These are phyloP conservation scores for Ceratocystis eucalypticola DNA, from an alignment of 2,329 filamentous ascomycete species.

Conservation along the genomic window DNA sequence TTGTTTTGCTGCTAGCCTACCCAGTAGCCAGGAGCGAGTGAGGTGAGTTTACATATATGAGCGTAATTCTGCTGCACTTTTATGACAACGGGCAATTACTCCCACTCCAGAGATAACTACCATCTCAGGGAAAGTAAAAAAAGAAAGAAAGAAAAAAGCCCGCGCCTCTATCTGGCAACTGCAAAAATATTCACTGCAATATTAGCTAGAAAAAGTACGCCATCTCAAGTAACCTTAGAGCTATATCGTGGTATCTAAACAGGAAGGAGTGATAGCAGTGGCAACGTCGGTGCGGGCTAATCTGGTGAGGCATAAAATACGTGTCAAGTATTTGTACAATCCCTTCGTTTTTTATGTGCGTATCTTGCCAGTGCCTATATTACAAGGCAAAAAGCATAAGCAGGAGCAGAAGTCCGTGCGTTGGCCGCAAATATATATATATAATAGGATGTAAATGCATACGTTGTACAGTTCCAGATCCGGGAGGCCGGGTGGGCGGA, in stretches of 20 bases:
- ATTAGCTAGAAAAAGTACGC: not conserved
- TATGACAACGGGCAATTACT: not conserved
- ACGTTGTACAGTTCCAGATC: not conserved
- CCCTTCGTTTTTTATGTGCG: too few relatives aligned
- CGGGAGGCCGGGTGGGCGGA: not conserved
- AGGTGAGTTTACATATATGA: not conserved
- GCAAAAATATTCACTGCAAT: not conserved
- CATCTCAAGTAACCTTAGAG: not conserved
- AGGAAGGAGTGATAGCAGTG: slow-evolving; percentile 1
- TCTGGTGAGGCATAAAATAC: not conserved
- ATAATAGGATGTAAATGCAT: not conserved
- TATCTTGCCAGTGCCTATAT: not conserved
- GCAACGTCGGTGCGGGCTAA: not conserved
- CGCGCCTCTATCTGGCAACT: not conserved
- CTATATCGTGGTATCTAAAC: not conserved
- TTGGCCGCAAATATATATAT: not conserved
- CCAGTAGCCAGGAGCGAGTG: not conserved
- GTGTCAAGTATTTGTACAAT: not conserved
- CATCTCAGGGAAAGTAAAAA: not conserved
- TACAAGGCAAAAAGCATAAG: not conserved
- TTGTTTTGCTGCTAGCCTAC: too few relatives aligned
- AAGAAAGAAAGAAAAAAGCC: not conserved
- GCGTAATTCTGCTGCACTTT: not conserved
- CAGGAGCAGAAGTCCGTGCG: not conserved
- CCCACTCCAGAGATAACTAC: not conserved